Evolutionary conservation across 805 yeast genomes (phyloP).

Genomic region (Barnettozyma salicaria): DNA sequence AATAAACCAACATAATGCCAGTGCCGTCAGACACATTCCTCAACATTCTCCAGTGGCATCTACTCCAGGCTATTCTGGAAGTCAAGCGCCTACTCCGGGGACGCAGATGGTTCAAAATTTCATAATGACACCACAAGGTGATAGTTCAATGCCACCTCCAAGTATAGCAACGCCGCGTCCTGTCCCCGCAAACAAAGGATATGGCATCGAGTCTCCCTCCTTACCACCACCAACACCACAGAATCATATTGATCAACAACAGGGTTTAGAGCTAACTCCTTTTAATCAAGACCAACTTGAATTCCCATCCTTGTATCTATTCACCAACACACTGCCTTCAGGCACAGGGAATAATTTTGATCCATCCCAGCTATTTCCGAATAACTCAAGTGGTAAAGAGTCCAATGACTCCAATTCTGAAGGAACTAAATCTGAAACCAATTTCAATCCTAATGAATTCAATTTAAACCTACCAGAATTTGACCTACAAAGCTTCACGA

Average conservation of each 20-base stretch:
- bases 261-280: background rate
- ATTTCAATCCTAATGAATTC: conserved; percentile 20
- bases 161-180: conserved; percentile 4
- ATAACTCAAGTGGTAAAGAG: conserved; percentile 1
- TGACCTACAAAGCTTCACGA: conserved; percentile 21
- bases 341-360: conserved; percentile 17
- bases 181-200: no score
- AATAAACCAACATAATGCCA: background rate
- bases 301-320: conserved; percentile 26
- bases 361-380: conserved; percentile 25
- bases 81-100: conserved; percentile 6
- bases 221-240: conserved; percentile 2
- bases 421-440: conserved; percentile 14
- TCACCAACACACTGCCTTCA: conserved; percentile 23
- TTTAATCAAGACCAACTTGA: conserved; percentile 13
- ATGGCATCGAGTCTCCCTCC: no score
- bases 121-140: conserved; percentile 7
- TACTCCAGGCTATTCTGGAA: conserved; percentile 3
- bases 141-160: conserved; percentile 6
- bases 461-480: conserved; percentile 23
- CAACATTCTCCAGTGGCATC: conserved; percentile 1
- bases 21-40: background rate
- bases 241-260: background rate
- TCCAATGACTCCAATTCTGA: conserved; percentile 14
- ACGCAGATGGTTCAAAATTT: conserved; percentile 8